Conservation (phyloP, 75 land plant species). For the Picea sitchensis region DNA sequence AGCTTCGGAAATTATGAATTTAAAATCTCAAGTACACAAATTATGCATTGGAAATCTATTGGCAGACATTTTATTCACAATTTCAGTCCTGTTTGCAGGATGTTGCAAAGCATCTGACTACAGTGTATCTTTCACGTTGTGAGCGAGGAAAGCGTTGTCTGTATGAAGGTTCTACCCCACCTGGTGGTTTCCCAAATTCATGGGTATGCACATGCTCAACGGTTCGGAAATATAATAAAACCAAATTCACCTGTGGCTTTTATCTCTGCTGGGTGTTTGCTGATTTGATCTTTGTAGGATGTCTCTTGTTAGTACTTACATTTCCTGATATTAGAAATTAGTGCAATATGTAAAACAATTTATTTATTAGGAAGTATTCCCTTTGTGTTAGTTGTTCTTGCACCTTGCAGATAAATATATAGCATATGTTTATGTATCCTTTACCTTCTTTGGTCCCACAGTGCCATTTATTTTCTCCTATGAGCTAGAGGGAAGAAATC, state of each 20-base stretch:
- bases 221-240: background rate
- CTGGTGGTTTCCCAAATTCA: conserved; percentile 91
- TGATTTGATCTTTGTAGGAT: background rate
- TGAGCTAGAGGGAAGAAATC: background rate
- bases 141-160: conserved; percentile 89
- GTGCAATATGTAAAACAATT: no score
- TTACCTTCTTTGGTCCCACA: background rate
- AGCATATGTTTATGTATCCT: background rate
- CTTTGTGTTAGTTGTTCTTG: background rate
- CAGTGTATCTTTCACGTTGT: conserved; percentile 84
- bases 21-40: background rate
- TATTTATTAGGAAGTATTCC: no score
- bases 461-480: background rate
- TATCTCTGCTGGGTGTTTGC: background rate
- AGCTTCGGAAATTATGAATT: background rate
- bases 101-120: conserved; percentile 84
- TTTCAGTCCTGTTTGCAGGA: conserved; percentile 46
- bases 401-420: background rate
- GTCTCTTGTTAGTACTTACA: no score
- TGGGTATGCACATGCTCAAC: conserved; percentile 52
- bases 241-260: background rate
- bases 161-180: conserved; percentile 98
- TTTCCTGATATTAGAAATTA: background rate
- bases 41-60: background rate
- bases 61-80: background rate